phyloP scores from a whole-genome alignment of 306 rosid species.

The Echinosophora koreensis region DNA sequence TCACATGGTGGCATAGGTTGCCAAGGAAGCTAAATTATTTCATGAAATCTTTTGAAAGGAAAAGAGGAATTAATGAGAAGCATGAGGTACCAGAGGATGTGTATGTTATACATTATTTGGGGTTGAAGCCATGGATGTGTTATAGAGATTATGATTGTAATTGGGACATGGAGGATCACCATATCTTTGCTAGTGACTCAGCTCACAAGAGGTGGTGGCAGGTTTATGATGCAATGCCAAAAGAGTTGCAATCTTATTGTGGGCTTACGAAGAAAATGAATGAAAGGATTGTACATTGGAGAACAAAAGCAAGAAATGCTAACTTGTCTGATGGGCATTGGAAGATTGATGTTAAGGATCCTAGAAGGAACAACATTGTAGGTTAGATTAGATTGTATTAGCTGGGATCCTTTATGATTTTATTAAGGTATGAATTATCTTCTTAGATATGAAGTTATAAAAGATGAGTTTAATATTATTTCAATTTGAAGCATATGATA shows the following conservation, averaged over 20 bases:
- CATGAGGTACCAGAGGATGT: conserved; percentile 41
- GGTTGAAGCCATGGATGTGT: conserved; percentile 93
- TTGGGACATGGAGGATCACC: conserved; percentile 63
- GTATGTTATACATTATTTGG: conserved; percentile 70
- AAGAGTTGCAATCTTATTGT: conserved; percentile 59
- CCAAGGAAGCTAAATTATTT: conserved; percentile 59
- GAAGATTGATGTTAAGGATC: conserved; percentile 66
- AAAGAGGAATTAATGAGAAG: neutral
- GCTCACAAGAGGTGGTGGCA: conserved; percentile 82
- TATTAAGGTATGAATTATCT: no score
- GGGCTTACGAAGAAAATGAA: conserved; percentile 64
- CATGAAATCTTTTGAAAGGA: conserved; percentile 45
- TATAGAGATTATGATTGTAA: conserved; percentile 93
- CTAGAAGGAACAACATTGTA: conserved; percentile 43
- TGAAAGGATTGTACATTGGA: conserved; percentile 48
- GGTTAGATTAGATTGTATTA: neutral
- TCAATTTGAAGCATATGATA: no score
- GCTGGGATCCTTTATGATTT: neutral
- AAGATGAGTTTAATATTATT: no score
- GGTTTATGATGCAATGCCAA: conserved; percentile 71
- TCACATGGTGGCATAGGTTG: conserved; percentile 92
- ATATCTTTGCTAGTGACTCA: conserved; percentile 62
- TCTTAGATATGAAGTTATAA: no score
- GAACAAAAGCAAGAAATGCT: conserved; percentile 55
- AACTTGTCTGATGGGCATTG: conserved; percentile 64